A percentile compares a stretch with the other conserved stretches of the same genome.
These are phyloP conservation scores for Xylaria arbuscula DNA, from an alignment of 2,329 filamentous ascomycete species.

Conservation along the genomic window DNA sequence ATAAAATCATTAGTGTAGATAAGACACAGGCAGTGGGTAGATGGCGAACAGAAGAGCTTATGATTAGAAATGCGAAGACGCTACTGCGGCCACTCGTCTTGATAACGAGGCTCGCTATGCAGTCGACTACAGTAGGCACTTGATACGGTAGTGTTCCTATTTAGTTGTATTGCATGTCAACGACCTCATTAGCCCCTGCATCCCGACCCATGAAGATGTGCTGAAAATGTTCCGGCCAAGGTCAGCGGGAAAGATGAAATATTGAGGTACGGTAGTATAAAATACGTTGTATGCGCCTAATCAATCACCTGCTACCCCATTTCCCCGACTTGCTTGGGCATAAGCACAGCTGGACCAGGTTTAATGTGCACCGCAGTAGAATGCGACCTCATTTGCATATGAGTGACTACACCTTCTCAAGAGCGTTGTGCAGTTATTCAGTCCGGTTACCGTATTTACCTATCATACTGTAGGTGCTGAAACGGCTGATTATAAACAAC, in stretches of 20 bases:
- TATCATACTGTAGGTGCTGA: background rate
- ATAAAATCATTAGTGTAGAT: background rate
- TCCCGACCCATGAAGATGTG: background rate
- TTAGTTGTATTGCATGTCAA: background rate
- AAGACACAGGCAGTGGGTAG: background rate
- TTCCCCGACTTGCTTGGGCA: background rate
- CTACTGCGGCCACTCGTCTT: background rate
- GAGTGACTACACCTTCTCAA: background rate
- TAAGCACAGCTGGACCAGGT: constrained; percentile 13
- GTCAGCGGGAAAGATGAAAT: background rate
- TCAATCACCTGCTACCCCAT: background rate
- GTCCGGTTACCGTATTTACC: no score
- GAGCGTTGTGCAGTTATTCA: no score
- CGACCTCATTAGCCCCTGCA: background rate
- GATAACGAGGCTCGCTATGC: background rate
- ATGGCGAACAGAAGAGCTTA: background rate
- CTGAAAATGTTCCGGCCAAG: background rate
- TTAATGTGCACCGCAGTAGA: background rate
- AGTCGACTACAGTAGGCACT: no score
- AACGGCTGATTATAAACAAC: background rate
- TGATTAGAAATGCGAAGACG: constrained; percentile 8
- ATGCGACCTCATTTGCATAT: background rate
- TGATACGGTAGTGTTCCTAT: no score
- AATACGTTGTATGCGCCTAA: constrained; percentile 2
- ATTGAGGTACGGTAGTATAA: constrained; percentile 8